Base-by-base conservation (phyloP, 176 grass and related monocot genomes). In the Saccharum officinarum region DNA sequence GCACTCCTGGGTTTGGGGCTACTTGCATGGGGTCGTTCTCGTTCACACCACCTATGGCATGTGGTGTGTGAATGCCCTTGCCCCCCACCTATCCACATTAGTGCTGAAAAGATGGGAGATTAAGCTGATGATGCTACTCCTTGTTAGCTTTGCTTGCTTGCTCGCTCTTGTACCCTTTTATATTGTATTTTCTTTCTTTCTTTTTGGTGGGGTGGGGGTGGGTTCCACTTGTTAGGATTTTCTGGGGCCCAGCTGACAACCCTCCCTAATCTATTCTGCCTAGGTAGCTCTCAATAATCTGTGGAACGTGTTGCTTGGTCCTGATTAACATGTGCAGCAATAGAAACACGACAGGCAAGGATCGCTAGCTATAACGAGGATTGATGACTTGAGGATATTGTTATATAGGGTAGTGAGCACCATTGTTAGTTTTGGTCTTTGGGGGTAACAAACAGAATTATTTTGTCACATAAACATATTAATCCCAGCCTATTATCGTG, bases 41-140 rank as follows among this genome's bases (percentile, higher is more conserved):
- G 34, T 36, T 36, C 34, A 36, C 34, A 2, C 4, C 39, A 41
- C 16, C 0, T 44, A 20, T 44, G 17, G 66, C 54, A 68, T 69
- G 76, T 8, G 37, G 46, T 80, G n/a, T n/a, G 81, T 80, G 81
- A 59, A 36, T 59, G 87, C 6, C 81, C 37, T 25, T 65, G 54
- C n/a, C 55, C 75, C 34, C 67, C 36, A 41, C 42, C 31, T 33
- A 44, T 54, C 66, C 39, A 25, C 18, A n/a, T 80, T 84, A 67
- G 31, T 46, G 69, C 39, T 42, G 38, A 71, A 71, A 71, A 71
- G 67, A 70, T 70, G 20, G 18, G 67, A 40, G 67, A 8, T 71
- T 44, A 71, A 71, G 69, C 69, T 71, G 39, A 68, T 68, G 67
- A 13, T 71, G 37, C 22, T 41, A 5, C 18, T n/a, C 38, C 20